Base-by-base conservation (phyloP, 768 basidiomycete species). In the Mycena filopes region DNA sequence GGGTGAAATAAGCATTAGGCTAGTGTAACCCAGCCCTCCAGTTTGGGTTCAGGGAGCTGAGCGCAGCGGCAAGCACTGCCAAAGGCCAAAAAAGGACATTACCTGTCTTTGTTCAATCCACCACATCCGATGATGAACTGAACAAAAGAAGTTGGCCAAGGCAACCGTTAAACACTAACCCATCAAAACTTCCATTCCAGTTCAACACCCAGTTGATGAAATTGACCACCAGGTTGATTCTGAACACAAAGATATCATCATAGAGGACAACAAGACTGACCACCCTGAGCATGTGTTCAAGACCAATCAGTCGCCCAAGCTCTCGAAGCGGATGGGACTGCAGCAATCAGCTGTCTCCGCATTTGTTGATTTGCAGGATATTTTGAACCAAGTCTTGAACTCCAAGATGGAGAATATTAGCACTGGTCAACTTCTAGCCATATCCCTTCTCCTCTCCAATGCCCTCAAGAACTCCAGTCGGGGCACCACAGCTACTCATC, bases 301-400 rank as follows among this genome's bases (percentile, higher is more conserved):
- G 25, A 11, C 47, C 3, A 33, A 60, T 31, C 41, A 31, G 4
- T 15, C 28, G 1, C 59, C 49, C 3, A 58, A 55, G n/a, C 26
- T 59, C 23, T 49, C 49, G 5, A 60, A 60, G 18, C 26, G 29
- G 1, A 5, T 40, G 18, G 59, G 59, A 0, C 59, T 49, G 4
- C 59, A 49, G 5, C 59, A 60, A 38, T 60, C 59, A 15, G 59
- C 59, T 12, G 59, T 60, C 21, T 51, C 59, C 10, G 25, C 59
- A 3, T 20, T 16, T 16, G 15, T 60, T 4, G 23, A 60, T 23
- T 49, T 49, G 3, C 15, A 43, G 31, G 49, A 33, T 33, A 33
- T 33, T 33, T 5, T 33, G 31, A 33, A 33, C 31, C 7, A 5
- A 6, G 12, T 33, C 1, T 29, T 49, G 29, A 31, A 49, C 29